A percentile compares a stretch with the other conserved stretches of the same genome.
These are phyloP conservation scores for Ilyonectria robusta DNA, from an alignment of 2,329 filamentous ascomycete species.

Conservation along the genomic window DNA sequence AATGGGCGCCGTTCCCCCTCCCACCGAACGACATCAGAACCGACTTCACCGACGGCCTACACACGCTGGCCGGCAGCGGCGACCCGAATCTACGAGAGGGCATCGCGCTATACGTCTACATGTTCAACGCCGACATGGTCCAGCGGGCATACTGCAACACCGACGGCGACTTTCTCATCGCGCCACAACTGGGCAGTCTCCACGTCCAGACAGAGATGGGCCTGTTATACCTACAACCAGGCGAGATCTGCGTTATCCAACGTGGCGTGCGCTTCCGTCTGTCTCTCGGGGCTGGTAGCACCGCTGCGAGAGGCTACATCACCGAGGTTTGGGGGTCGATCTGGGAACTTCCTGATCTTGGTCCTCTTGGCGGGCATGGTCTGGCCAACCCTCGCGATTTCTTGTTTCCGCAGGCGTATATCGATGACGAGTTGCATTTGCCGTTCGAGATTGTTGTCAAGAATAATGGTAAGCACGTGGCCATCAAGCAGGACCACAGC, in stretches of 20 bases:
- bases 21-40: background rate
- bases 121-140: constrained; percentile 23
- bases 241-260: constrained; percentile 20
- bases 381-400: constrained; percentile 29
- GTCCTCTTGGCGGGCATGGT: constrained; percentile 24
- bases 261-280: constrained; percentile 20
- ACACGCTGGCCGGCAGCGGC: constrained; percentile 28
- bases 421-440: constrained; percentile 17
- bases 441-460: constrained; percentile 19
- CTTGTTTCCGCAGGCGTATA: constrained; percentile 22
- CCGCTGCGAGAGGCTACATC: constrained; percentile 21
- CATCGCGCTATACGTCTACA: constrained; percentile 26
- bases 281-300: background rate
- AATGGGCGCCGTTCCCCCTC: constrained; percentile 32
- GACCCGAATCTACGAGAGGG: constrained; percentile 25
- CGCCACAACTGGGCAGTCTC: constrained; percentile 19
- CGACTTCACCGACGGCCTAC: constrained; percentile 29
- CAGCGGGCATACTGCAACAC: constrained; percentile 31
- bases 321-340: constrained; percentile 27
- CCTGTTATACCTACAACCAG: constrained; percentile 15
- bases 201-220: constrained; percentile 31
- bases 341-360: constrained; percentile 25
- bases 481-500: constrained; percentile 28
- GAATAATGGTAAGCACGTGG: constrained; percentile 29
- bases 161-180: constrained; percentile 31